phyloP scores from a whole-genome alignment of 2,329 filamentous ascomycete genomes.

The Phialocephala sp. region DNA sequence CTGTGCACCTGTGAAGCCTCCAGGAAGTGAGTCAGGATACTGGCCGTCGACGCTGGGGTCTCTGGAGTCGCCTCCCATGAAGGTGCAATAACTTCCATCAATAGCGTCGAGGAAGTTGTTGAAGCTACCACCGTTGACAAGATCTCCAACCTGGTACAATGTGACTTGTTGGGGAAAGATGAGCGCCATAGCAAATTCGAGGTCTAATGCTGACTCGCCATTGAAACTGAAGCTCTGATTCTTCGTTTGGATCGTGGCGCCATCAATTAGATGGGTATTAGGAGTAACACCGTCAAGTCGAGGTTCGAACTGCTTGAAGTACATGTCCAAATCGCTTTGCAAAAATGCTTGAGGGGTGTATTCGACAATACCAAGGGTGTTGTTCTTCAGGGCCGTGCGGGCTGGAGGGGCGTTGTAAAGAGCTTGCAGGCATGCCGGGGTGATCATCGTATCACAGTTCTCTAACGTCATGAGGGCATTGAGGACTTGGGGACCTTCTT shows the following conservation, averaged over 20 bases:
- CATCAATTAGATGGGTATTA: slow-evolving; percentile 43
- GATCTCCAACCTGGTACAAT: slow-evolving; percentile 54
- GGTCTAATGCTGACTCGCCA: slow-evolving; percentile 46
- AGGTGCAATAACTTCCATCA: slow-evolving; percentile 53
- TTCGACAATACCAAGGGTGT: slow-evolving; percentile 60
- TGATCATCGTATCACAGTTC: slow-evolving; percentile 60
- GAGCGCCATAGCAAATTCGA: slow-evolving; percentile 53
- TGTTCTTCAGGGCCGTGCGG: slow-evolving; percentile 46
- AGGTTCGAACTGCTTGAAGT: slow-evolving; percentile 52
- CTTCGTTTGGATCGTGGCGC: slow-evolving; percentile 44
- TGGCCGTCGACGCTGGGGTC: slow-evolving; percentile 46
- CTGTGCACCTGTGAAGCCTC: slow-evolving; percentile 48
- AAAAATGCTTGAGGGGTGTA: slow-evolving; percentile 60
- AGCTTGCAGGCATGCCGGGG: slow-evolving; percentile 59
- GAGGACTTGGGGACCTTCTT: slow-evolving; percentile 33
- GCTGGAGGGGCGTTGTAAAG: slow-evolving; percentile 55
- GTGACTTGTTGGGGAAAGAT: slow-evolving; percentile 57
- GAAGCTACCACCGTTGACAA: slow-evolving; percentile 35
- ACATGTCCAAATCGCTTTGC: slow-evolving; percentile 55
- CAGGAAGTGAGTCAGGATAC: slow-evolving; percentile 42
- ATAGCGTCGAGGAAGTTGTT: slow-evolving; percentile 47
- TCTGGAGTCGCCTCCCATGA: slow-evolving; percentile 47
- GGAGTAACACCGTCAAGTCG: slow-evolving; percentile 49
- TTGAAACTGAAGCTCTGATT: slow-evolving; percentile 49
- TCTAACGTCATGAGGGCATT: slow-evolving; percentile 38